Percentiles rank a stretch among this genome's conserved stretches.
Conservation (phyloP, 176 grass and related monocot genomes). For the Tillandsia leiboldiana region DNA sequence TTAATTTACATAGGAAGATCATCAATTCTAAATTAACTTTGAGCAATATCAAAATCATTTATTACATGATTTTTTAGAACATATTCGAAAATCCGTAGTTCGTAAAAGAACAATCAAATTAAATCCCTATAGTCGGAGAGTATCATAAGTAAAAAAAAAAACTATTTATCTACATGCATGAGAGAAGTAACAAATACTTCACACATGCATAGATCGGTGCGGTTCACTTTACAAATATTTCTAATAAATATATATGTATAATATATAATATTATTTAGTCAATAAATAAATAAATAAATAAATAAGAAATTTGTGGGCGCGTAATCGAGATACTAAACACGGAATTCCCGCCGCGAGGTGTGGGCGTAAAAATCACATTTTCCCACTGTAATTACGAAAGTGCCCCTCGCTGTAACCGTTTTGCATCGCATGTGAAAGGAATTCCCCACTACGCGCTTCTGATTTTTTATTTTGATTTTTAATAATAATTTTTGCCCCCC, state of each 20-base stretch:
- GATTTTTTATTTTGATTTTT: neutral
- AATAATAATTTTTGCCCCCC: neutral
- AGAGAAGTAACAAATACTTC: neutral
- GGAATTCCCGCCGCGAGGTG: slow-evolving; percentile 27
- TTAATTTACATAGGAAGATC: no score
- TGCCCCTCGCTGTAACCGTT: slow-evolving; percentile 36
- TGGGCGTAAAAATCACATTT: slow-evolving; percentile 18
- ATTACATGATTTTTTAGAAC: no score
- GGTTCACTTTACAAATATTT: neutral
- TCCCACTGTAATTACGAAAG: slow-evolving; percentile 20
- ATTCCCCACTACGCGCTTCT: neutral
- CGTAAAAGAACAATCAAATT: no score
- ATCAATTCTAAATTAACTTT: no score
- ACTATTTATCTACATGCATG: no score
- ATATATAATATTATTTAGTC: neutral
- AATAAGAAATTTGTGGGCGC: slow-evolving; percentile 25
- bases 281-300: slow-evolving; percentile 1
- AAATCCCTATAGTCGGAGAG: no score
- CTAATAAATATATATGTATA: neutral
- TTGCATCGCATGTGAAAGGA: neutral
- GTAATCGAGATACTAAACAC: slow-evolving; percentile 41
- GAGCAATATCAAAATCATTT: no score
- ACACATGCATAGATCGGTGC: neutral
- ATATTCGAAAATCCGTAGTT: no score
- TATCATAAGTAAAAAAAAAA: no score